Evolutionary conservation across 1,139 yeast species (phyloP), one percentile per base, ranked within the genome.

Genomic region (Saccharomycopsis hybrid): DNA sequence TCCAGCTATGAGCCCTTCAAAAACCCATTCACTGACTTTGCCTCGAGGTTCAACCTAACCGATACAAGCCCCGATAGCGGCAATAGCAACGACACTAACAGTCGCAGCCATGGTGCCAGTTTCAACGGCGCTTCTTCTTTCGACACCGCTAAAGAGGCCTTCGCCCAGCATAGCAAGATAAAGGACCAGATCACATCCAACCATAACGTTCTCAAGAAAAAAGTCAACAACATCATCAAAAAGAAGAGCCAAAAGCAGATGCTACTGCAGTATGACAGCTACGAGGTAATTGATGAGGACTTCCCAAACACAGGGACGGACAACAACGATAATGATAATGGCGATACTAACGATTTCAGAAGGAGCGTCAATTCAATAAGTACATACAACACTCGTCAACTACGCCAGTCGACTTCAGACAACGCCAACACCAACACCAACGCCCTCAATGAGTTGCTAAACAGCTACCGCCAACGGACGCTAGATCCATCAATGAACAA

Each of bases 401-500:
- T 36, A 5, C n/a, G n/a, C n/a, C n/a, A n/a, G n/a, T n/a, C n/a
- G n/a, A n/a, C n/a, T n/a, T n/a, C n/a, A n/a, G n/a, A n/a, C n/a
- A n/a, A n/a, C n/a, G n/a, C n/a, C n/a, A 9, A 36, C n/a, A 36
- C 24, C 18, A 11, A 42, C 8, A n/a, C 8, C 13, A 9, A 11
- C 24, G 5, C 45, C 42, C 7, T 30, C 5, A 43, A 25, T 13
- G 51, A 37, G 44, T 24, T 38, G 29, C 11, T 37, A 24, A 27
- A 9, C 8, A 29, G 5, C 33, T 46, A 46, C 31, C n/a, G 18
- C 41, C 39, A 46, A 32, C 30, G 48, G 18, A 48, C 50, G n/a
- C 29, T 48, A 5, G 51, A 48, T 25, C 51, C 50, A 11, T n/a
- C n/a, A n/a, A 18, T 45, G 31, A 38, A 8, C 50, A 48, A 46